Evolutionary conservation across 2,329 filamentous ascomycete species (phyloP), one percentile per base, ranked within the genome.

Genomic region (Cercospora sesami): DNA sequence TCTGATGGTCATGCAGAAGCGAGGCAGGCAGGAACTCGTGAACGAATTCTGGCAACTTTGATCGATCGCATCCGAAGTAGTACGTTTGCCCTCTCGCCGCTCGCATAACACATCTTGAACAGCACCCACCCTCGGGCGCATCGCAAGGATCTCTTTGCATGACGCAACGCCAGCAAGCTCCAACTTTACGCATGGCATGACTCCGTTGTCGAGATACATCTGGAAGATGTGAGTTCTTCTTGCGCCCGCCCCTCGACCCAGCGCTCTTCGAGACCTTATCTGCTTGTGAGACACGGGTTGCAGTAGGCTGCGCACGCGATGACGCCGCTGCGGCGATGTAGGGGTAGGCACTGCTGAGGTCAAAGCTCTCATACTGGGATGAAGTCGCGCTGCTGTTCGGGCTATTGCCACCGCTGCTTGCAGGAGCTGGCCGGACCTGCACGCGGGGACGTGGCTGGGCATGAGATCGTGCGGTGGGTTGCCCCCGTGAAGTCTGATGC

Each of bases 131-230:
- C 26, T 75, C 63, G 5, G 55, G 55, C 28, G 28, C 74, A 39
- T 76, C 73, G 42, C 81, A 82, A 68, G 80, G 80, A 71, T 83
- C 83, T 73, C 82, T 77, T 69, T 84, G 82, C 60, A 84, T 75
- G 4, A 79, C 79, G 67, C 83, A 84, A 30, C 81, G 78, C 83
- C 83, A 84, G 66, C 83, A 84, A 9, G 82, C 81, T 23, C 80
- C 79, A 7, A 79, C 78, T 63, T 81, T 81, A 14, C 83, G 80
- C 81, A 83, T 83, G 48, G 79, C 77, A 60, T 80, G 79, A 51
- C 79, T 82, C 62, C 80, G 78, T 68, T 79, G 79, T 75, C 79
- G 51, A 72, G 77, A 57, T 75, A 73, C 60, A 78, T 74, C 71
- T 76, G 79, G 10, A 12, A 82, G 75, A 28, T 77, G 75, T 68